Percentiles rank a stretch among this genome's conserved stretches.
Evolutionary conservation across 148 eudicot species (phyloP).

Genomic region (Amaranthus palmeri): DNA sequence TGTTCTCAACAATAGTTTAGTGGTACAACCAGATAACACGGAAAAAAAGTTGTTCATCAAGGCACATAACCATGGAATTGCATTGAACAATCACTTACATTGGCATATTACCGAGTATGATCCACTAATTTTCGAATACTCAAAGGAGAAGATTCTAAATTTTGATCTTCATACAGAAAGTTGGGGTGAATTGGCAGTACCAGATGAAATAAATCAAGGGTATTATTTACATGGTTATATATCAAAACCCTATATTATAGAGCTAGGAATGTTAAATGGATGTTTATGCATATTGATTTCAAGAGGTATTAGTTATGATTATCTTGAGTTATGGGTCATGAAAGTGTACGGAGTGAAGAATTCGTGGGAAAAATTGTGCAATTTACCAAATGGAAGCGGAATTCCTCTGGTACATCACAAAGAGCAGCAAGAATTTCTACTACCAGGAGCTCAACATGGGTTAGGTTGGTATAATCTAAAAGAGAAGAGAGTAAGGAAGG

Average conservation of each 20-base stretch:
- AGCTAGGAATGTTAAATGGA: neutral
- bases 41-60: constrained; percentile 1
- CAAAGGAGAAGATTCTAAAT: constrained; percentile 2
- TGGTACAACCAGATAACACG: neutral
- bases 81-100: constrained; percentile 11
- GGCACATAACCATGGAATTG: constrained; percentile 7
- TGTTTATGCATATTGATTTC: constrained; percentile 10
- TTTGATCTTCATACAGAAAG: constrained; percentile 6
- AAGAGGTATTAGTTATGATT: neutral
- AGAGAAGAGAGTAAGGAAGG: constrained; percentile 1
- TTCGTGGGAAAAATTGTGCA: constrained; percentile 15
- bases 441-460: neutral
- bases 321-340: constrained; percentile 17
- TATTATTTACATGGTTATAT: neutral
- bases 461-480: constrained; percentile 17
- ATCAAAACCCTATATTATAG: neutral
- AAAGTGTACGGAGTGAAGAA: constrained; percentile 13
- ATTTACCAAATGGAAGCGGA: constrained; percentile 18
- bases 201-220: constrained; percentile 6
- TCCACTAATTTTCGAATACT: neutral
- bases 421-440: constrained; percentile 9
- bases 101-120: constrained; percentile 14
- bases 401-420: constrained; percentile 15
- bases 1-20: neutral
- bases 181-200: constrained; percentile 5